Evolutionary conservation across 257 asterid genomes (phyloP).

Genomic region (Buddleja alternifolia): DNA sequence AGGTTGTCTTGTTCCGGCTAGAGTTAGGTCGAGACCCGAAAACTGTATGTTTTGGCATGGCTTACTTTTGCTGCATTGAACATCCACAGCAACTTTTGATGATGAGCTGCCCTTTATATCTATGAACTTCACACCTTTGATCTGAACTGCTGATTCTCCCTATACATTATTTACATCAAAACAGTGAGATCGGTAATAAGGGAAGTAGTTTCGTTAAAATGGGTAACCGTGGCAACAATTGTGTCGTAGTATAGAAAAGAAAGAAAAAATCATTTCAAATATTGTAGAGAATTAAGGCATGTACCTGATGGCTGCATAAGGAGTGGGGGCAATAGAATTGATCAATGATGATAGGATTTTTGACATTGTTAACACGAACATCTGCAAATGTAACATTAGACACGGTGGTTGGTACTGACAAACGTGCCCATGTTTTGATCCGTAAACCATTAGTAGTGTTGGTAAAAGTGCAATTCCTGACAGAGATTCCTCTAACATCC

Average conservation of each 20-base stretch:
- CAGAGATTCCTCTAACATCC: conserved; percentile 15
- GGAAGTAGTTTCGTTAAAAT: too few relatives aligned
- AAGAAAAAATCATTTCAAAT: too few relatives aligned
- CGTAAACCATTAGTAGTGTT: conserved; percentile 31
- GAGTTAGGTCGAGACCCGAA: conserved; percentile 16
- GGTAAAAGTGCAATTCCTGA: conserved; percentile 20
- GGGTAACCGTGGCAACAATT: too few relatives aligned
- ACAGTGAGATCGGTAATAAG: too few relatives aligned
- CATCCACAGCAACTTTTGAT: neutral
- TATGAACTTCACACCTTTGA: conserved; percentile 23
- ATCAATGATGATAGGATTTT: conserved; percentile 40
- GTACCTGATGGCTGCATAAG: conserved; percentile 9
- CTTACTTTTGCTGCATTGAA: conserved; percentile 21
- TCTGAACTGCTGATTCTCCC: conserved; percentile 3
- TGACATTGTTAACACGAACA: conserved; percentile 17
- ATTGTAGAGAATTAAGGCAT: too few relatives aligned
- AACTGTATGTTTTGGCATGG: conserved; percentile 32
- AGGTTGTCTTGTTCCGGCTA: conserved; percentile 1
- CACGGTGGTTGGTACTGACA: neutral
- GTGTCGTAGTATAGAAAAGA: too few relatives aligned
- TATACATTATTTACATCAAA: neutral
- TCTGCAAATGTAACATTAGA: conserved; percentile 13
- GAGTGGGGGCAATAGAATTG: conserved; percentile 35
- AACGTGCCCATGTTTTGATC: conserved; percentile 36
- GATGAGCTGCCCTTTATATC: conserved; percentile 26